Evolutionary conservation across 2,329 filamentous ascomycete species (phyloP), one percentile per base, ranked within the genome.

Genomic region (Dothiorella sarmentorum): DNA sequence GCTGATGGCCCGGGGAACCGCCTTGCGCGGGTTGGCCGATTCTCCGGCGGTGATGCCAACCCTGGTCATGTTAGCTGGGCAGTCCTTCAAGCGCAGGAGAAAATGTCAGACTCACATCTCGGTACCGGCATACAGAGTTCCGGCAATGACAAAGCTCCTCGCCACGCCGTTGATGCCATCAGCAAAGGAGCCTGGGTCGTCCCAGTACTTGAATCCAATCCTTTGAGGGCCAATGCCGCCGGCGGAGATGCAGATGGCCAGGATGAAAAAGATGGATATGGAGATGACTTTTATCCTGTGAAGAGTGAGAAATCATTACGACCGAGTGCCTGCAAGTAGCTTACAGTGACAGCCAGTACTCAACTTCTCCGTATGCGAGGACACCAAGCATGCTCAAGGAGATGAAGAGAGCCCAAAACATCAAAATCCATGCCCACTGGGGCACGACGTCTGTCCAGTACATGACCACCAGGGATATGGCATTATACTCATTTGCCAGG

Each of bases 1-100:
- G 45, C 70, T 67, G 20, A 76, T 74, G 13, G 78, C 78, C 58
- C 85, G 86, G 58, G 86, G 85, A 56, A 89, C 83, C 72, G 86
- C 86, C 66, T 80, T 79, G 53, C 84, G 80, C 1, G 86, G 86
- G 20, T 85, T 82, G 22, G 83, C 74, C 1, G 84, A 83, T 75
- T 89, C 85, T 42, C 83, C 85, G 4, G 85, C 85, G 35, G 69
- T 71, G 15, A 70, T 68, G 57, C 73, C 72, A 17, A 69, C 63
- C 61, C 31, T 56, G n/a, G 15, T 17, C n/a, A 17, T 7, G 43
- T 52, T 13, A 40, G 33, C 15, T 4, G 6, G n/a, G 20, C 22
- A 13, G 1, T 40, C 17, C 17, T n/a, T 5, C 33, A n/a, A 15
- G 22, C 7, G 24, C 9, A 53, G 15, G 4, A 11, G 15, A 11